Conservation (phyloP, 2,329 filamentous ascomycete genomes). For the Fusarium decemcellulare region DNA sequence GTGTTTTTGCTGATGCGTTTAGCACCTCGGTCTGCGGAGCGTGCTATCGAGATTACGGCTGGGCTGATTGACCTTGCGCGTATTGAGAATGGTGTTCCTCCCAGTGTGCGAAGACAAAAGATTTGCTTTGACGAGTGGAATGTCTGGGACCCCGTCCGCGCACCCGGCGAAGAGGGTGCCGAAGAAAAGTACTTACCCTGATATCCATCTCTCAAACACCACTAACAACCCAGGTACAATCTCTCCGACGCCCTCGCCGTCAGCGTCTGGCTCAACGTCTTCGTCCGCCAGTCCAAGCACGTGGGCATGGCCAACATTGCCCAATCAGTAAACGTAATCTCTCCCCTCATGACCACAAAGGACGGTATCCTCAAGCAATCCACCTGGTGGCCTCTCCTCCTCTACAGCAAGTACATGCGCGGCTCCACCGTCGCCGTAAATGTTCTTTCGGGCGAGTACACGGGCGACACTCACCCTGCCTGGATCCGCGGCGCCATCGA, state of each 20-base stretch:
- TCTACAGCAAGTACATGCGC: constrained; percentile 73
- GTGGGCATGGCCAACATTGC: constrained; percentile 86
- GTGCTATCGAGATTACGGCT: constrained; percentile 79
- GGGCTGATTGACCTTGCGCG: constrained; percentile 80
- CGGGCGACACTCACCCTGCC: constrained; percentile 74
- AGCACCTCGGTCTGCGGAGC: constrained; percentile 78
- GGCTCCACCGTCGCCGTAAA: constrained; percentile 78
- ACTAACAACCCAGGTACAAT: constrained; percentile 65
- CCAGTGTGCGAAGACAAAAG: constrained; percentile 71
- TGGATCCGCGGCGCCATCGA: constrained; percentile 77
- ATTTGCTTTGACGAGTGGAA: constrained; percentile 93
- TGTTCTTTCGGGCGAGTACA: constrained; percentile 74
- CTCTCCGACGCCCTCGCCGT: constrained; percentile 84
- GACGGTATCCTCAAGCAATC: constrained; percentile 78
- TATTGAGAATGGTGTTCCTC: constrained; percentile 75
- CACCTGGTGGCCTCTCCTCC: constrained; percentile 80
- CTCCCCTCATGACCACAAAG: constrained; percentile 79
- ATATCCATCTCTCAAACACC: background rate
- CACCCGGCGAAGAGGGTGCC: constrained; percentile 78
- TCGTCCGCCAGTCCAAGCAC: constrained; percentile 78
- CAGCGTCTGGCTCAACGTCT: constrained; percentile 81
- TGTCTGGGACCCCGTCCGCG: constrained; percentile 82
- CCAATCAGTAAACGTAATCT: constrained; percentile 84
- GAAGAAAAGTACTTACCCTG: constrained; percentile 67
- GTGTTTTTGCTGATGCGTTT: constrained; percentile 1